Base-by-base conservation (phyloP, 179 eudicot species). In the Corrigiola litoralis region DNA sequence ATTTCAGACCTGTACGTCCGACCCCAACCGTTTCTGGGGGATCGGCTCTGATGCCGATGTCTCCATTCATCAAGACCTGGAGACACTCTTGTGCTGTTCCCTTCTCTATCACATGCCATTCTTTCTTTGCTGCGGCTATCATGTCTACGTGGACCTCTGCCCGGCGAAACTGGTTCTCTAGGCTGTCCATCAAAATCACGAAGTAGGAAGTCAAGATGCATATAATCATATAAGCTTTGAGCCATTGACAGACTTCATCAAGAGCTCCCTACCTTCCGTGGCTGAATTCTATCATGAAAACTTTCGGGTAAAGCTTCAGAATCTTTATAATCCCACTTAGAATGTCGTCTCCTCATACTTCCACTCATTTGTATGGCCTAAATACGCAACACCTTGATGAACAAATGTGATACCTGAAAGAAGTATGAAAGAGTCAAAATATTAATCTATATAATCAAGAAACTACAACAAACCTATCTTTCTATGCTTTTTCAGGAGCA, bases 301-400 rank as follows among this genome's bases (percentile, higher is more conserved):
- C 44, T 58, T 77, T 70, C 73, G 16, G 75, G 64, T 48, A 69
- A 52, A 38, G 61, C 66, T 38, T 69, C 72, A 61, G 66, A 68
- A 69, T 77, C 79, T 55, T 63, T 67, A 46, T 59, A 41, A 63
- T 80, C 87, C 84, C 75, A 83, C 63, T 83, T 83, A 25, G 84
- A 80, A 57, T 9, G 49, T 4, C 73, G 79, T 68, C 74, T 73
- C 78, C 82, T 75, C 61, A 71, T 71, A 70, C 74, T 75, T 69
- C 77, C 73, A 65, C 76, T 78, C 82, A 81, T 81, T 56, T 70
- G 38, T 54, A 53, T 61, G 34, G 45, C 34, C 50, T 44, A 58
- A 65, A 21, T 24, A 10, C 50, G 58, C 65, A 64, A 46, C 24
- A 50, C 50, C 74, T 36, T 54, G 50, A 47, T 24, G 24, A 57